Evolutionary conservation across 2,329 filamentous ascomycete species (phyloP), one percentile per base, ranked within the genome.

Genomic region (Penicillium olsonii): DNA sequence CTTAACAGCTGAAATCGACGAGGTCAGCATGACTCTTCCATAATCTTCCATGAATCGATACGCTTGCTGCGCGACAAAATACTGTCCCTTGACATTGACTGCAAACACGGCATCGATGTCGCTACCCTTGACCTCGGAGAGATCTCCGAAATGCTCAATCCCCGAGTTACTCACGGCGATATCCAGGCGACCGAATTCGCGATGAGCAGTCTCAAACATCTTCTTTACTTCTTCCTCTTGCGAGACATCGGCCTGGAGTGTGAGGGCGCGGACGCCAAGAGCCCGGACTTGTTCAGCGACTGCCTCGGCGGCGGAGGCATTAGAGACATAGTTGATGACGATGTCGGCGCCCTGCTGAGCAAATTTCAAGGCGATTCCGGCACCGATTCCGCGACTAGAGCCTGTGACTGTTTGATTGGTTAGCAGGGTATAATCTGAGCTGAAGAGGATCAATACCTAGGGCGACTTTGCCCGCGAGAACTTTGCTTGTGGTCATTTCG

Each of bases 21-120:
- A 59, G 14, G 58, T 61, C 41, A 59, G 26, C 43, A 61, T 59
- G 12, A 61, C 43, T 5, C 58, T 42, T 17, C 58, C 58, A 38
- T 48, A 51, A 34, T 58, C 56, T 20, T 38, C 53, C 56, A 61
- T 53, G 37, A 59, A 47, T 20, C 50, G 52, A 47, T 50, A 56
- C 14, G 58, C 58, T 45, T 56, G 50, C 31, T 61, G 55, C 18
- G 56, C 56, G 29, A 61, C 58, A 48, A 61, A 60, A 42, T 58
- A 61, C 43, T 61, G 58, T 1, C 56, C 56, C 45, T 61, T 61
- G 5, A 61, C 55, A 45, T 61, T 61, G 5, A 60, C 55, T 14
- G 49, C 56, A 24, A 60, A 61, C 20, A 61, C 38, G 5, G 49
- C 50, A 40, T 61, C 58, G 10, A 61, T 59, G 15, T 61, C 58